These are phyloP conservation scores for Thielaviopsis musarum DNA, from an alignment of 2,329 filamentous ascomycete species.

Conservation along the genomic window DNA sequence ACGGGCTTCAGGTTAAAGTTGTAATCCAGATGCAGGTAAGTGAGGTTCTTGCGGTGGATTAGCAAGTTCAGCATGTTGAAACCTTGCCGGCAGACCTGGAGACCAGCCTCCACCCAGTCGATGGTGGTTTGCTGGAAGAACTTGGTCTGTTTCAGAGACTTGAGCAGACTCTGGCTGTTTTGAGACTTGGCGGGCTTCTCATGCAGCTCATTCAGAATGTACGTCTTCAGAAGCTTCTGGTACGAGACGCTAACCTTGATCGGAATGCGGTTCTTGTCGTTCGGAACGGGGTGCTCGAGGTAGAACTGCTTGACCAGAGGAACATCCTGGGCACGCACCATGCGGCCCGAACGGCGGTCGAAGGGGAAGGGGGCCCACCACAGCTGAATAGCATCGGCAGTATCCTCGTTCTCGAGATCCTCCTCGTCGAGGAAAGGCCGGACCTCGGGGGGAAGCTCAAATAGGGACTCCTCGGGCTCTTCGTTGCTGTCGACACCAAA, in stretches of 20 bases:
- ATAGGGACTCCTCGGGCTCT: constrained; percentile 62
- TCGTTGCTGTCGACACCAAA: constrained; percentile 68
- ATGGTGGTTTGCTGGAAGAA: constrained; percentile 99
- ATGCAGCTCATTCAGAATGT: constrained; percentile 89
- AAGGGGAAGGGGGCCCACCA: constrained; percentile 99
- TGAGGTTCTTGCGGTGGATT: constrained; percentile 96
- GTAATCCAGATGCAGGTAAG: constrained; percentile 95
- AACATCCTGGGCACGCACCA: constrained; percentile 95
- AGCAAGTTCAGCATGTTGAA: constrained; percentile 98
- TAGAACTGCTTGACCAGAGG: constrained; percentile 98
- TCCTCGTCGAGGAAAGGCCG: constrained; percentile 85
- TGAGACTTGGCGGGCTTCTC: constrained; percentile 91
- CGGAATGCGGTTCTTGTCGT: constrained; percentile 40
- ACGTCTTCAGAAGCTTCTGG: constrained; percentile 93
- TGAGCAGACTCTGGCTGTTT: constrained; percentile 82
- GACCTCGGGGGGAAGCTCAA: constrained; percentile 61
- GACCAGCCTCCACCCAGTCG: constrained; percentile 96
- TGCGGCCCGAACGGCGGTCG: constrained; percentile 78
- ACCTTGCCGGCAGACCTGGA: constrained; percentile 93
- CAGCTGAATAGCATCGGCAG: constrained; percentile 74
- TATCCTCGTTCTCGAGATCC: constrained; percentile 76
- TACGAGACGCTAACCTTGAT: constrained; percentile 97
- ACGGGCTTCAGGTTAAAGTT: constrained; percentile 99
- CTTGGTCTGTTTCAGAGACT: constrained; percentile 85
- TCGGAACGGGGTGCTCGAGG: constrained; percentile 75